Conservation (phyloP, 1,139 yeast genomes). For the Suhomyces anneliseae region DNA sequence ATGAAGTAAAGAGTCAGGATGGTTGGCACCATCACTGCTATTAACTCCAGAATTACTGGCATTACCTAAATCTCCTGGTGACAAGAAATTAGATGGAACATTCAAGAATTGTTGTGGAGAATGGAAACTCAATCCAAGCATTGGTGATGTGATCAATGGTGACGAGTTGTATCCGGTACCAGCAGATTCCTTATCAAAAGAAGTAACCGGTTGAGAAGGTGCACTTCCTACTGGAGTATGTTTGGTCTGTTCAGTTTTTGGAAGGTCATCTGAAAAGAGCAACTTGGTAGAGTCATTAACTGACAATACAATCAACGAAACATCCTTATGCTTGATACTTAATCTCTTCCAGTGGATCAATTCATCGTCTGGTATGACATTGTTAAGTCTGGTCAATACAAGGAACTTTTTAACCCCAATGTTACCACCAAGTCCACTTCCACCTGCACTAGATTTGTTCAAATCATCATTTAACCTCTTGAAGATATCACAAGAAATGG, state of each 20-base stretch:
- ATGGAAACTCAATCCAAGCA: slow-evolving; percentile 31
- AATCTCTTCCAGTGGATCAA: slow-evolving; percentile 73
- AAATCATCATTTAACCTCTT: slow-evolving; percentile 36
- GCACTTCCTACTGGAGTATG: not conserved
- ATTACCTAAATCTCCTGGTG: slow-evolving; percentile 24
- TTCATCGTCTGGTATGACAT: slow-evolving; percentile 78
- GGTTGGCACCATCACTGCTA: slow-evolving; percentile 11
- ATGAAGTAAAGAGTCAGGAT: slow-evolving; percentile 40
- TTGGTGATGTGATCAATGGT: slow-evolving; percentile 38
- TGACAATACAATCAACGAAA: slow-evolving; percentile 71
- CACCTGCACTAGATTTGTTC: slow-evolving; percentile 31
- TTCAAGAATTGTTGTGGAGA: slow-evolving; percentile 43
- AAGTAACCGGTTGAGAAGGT: not conserved
- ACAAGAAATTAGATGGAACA: slow-evolving; percentile 36
- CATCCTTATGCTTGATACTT: slow-evolving; percentile 57
- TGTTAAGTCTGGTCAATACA: slow-evolving; percentile 67
- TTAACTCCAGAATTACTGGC: slow-evolving; percentile 8
- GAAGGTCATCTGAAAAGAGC: slow-evolving; percentile 34
- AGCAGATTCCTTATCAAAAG: slow-evolving; percentile 2
- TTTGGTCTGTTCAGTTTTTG: slow-evolving; percentile 5
- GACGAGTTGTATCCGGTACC: slow-evolving; percentile 10
- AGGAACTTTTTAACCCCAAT: slow-evolving; percentile 55
- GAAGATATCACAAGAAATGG: slow-evolving; percentile 38
- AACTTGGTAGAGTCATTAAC: slow-evolving; percentile 65
- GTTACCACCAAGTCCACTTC: slow-evolving; percentile 29